phyloP scores from a whole-genome alignment of 2,329 filamentous ascomycete species.

The Aureobasidium sp. region DNA sequence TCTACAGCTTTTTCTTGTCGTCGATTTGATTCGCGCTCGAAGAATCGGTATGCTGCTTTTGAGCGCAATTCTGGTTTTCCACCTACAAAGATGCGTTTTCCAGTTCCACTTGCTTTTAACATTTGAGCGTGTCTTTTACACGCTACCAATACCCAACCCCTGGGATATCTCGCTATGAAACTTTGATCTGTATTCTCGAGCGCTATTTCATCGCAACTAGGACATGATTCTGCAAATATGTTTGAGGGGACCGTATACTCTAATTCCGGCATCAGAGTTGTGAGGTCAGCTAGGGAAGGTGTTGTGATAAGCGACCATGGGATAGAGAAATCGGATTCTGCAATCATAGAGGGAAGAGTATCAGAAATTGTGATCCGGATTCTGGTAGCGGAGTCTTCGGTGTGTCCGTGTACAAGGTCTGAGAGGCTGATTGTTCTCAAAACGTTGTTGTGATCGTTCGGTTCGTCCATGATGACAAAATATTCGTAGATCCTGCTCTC shows the following conservation, averaged over 20 bases:
- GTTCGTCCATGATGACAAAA: not conserved
- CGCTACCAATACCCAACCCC: not conserved
- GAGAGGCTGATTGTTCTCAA: too few species aligned
- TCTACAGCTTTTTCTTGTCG: not conserved
- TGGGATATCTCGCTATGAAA: not conserved
- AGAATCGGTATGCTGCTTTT: not conserved
- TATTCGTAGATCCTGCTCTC: not conserved
- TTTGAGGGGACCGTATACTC: not conserved
- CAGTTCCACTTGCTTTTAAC: not conserved
- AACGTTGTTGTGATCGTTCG: not conserved
- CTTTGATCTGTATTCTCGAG: not conserved
- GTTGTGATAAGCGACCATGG: too few species aligned
- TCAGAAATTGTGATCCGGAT: not conserved
- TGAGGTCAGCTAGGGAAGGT: too few species aligned
- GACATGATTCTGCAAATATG: not conserved
- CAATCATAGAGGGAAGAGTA: too few species aligned
- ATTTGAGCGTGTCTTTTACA: not conserved
- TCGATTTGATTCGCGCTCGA: not conserved
- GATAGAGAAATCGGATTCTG: too few species aligned
- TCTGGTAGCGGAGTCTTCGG: too few species aligned
- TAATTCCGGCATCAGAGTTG: not conserved
- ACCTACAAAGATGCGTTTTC: not conserved
- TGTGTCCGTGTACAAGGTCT: not conserved
- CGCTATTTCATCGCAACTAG: not conserved
- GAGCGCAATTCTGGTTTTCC: not conserved